A percentile compares a stretch with the other conserved stretches of the same genome.
Evolutionary conservation across 495 filamentous ascomycete genomes (phyloP).

Genomic region (Opeltia flavorubescens): DNA sequence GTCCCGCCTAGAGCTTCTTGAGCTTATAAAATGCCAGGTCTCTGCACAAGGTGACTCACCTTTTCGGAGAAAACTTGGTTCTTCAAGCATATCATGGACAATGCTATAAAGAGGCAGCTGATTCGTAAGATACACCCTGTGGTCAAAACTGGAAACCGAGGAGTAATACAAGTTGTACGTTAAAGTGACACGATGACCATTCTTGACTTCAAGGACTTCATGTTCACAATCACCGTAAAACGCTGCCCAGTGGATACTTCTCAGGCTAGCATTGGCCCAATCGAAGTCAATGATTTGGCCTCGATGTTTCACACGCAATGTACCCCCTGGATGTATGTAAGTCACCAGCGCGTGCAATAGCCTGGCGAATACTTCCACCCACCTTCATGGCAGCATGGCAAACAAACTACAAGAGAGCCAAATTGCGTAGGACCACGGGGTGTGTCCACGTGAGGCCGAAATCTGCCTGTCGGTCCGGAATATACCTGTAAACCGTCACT

Average conservation of each 20-base stretch:
- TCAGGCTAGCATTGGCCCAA: constrained; percentile 20
- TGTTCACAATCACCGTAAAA: constrained; percentile 51
- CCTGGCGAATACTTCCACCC: not conserved
- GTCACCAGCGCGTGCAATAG: not conserved
- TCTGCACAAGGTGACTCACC: constrained; percentile 6
- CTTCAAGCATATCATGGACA: constrained; percentile 1
- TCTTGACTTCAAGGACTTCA: constrained; percentile 36
- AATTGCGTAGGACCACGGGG: constrained; percentile 33
- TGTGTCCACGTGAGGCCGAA: constrained; percentile 42
- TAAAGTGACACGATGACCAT: constrained; percentile 39
- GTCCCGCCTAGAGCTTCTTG: constrained; percentile 1
- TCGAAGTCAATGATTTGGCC: constrained; percentile 24
- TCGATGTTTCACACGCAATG: constrained; percentile 23
- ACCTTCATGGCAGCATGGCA: constrained; percentile 31
- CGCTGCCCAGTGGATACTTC: constrained; percentile 38
- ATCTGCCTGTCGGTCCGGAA: constrained; percentile 34
- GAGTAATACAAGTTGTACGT: constrained; percentile 41
- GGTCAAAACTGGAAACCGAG: not conserved
- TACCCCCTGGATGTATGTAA: constrained; percentile 17
- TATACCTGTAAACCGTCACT: constrained; percentile 22
- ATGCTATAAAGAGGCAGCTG: constrained; percentile 6
- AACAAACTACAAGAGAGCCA: constrained; percentile 40
- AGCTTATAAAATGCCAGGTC: too few species aligned
- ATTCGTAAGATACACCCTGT: not conserved
- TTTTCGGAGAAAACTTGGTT: constrained; percentile 10